Percentiles rank a stretch among this genome's conserved stretches.
Evolutionary conservation across 1,139 yeast species (phyloP).

Genomic region (Nakaseomyces uthaithaninus): DNA sequence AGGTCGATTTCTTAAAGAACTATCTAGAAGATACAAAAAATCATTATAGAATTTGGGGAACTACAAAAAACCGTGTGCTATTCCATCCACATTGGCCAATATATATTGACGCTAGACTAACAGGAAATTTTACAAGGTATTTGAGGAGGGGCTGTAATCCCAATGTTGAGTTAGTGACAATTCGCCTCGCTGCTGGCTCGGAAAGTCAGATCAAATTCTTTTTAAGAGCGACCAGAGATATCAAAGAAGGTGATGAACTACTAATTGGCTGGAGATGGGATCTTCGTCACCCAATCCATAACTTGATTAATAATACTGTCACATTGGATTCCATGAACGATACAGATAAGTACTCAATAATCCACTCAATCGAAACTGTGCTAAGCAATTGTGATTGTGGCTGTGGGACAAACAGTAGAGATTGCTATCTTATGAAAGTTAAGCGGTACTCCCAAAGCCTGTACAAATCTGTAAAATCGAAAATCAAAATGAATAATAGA

Average conservation of each 20-base stretch:
- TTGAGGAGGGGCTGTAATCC: constrained; percentile 71
- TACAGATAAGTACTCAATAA: constrained; percentile 46
- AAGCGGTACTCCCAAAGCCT: constrained; percentile 38
- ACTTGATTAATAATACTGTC: constrained; percentile 37
- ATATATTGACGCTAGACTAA: constrained; percentile 67
- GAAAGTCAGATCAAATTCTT: constrained; percentile 8
- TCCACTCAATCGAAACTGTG: constrained; percentile 54
- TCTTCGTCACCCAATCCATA: constrained; percentile 60
- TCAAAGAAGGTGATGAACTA: constrained; percentile 57
- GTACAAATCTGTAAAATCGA: constrained; percentile 27
- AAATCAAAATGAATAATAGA: constrained; percentile 29
- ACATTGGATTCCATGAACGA: constrained; percentile 37
- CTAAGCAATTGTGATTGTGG: constrained; percentile 69
- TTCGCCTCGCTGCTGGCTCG: constrained; percentile 26
- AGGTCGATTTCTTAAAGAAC: constrained; percentile 52
- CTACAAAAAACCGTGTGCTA: constrained; percentile 73
- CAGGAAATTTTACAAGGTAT: constrained; percentile 72
- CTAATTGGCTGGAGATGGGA: constrained; percentile 90
- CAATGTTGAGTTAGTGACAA: constrained; percentile 57
- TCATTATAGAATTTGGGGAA: constrained; percentile 75
- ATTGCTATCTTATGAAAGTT: constrained; percentile 54
- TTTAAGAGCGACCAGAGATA: constrained; percentile 43
- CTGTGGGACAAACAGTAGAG: constrained; percentile 39
- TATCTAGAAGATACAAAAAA: constrained; percentile 61
- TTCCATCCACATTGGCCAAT: constrained; percentile 46